Percentiles rank a stretch among this genome's conserved stretches.
Conservation (phyloP, 148 eudicot genomes). For the Rhododendron vialii region DNA sequence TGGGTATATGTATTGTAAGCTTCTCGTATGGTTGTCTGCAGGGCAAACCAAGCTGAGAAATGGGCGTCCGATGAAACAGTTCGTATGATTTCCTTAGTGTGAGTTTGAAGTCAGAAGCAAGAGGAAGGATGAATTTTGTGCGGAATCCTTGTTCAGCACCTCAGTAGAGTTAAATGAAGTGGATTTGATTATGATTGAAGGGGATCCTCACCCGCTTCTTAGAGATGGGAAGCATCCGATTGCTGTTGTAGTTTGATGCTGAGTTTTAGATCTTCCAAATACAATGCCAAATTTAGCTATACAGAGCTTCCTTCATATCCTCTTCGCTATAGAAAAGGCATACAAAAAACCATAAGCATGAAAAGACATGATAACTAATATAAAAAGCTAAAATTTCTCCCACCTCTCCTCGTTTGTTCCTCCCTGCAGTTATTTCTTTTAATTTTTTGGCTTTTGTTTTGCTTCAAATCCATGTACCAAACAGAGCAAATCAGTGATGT, state of each 20-base stretch:
- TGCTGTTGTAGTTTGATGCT: conserved; percentile 15
- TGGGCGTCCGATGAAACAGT: conserved; percentile 47
- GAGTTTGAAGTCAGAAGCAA: conserved; percentile 37
- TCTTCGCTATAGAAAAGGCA: background rate
- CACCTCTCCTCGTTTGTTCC: background rate
- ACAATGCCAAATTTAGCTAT: background rate
- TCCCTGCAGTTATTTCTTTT: background rate
- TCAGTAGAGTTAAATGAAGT: conserved; percentile 49
- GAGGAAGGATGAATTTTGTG: conserved; percentile 35
- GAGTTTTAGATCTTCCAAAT: background rate
- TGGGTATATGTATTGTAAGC: conserved; percentile 56
- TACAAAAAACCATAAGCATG: background rate
- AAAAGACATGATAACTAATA: background rate
- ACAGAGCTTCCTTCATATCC: background rate
- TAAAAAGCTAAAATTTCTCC: background rate
- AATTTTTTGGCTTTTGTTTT: background rate
- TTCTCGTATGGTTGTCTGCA: conserved; percentile 40
- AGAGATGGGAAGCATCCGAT: conserved; percentile 56
- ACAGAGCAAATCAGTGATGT: background rate
- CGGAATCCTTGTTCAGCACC: conserved; percentile 65
- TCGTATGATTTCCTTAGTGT: conserved; percentile 61
- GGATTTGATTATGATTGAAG: conserved; percentile 62
- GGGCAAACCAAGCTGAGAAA: conserved; percentile 28
- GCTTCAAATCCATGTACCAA: background rate
- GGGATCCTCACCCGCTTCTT: conserved; percentile 46